Evolutionary conservation across 352 stramenopile genomes (phyloP).

Genomic region (Hyaloperonospora brassicae): DNA sequence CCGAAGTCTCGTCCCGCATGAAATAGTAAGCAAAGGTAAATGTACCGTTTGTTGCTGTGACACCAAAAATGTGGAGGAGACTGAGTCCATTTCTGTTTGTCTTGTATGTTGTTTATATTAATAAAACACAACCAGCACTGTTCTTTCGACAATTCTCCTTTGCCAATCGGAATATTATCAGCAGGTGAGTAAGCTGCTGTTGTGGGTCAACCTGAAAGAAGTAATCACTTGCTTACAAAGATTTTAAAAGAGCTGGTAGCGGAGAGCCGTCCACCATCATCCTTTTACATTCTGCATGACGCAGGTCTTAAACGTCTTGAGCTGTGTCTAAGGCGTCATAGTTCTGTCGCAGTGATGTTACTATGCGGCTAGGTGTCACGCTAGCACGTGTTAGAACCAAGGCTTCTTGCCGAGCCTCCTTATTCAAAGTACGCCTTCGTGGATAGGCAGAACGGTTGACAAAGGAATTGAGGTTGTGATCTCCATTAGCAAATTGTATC

Average conservation of each 20-base stretch:
- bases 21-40: background rate
- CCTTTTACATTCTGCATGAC: background rate
- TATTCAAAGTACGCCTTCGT: background rate
- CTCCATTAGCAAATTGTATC: slow-evolving; percentile 1
- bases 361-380: background rate
- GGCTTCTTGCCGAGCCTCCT: too few species aligned
- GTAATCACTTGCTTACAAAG: background rate
- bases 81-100: too few species aligned
- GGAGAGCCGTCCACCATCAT: background rate
- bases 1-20: background rate
- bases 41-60: background rate
- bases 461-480: too few species aligned
- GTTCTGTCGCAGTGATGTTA: background rate
- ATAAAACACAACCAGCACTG: too few species aligned
- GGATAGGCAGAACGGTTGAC: background rate
- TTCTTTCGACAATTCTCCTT: background rate
- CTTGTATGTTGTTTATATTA: too few species aligned
- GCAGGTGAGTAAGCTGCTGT: too few species aligned
- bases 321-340: background rate
- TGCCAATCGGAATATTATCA: background rate
- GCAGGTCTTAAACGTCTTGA: background rate
- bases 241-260: background rate
- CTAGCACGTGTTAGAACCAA: too few species aligned
- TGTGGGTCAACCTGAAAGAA: too few species aligned
- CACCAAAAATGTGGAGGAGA: too few species aligned